Base-by-base conservation (phyloP, 2,329 filamentous ascomycete genomes). In the Fusarium austroafricanum region DNA sequence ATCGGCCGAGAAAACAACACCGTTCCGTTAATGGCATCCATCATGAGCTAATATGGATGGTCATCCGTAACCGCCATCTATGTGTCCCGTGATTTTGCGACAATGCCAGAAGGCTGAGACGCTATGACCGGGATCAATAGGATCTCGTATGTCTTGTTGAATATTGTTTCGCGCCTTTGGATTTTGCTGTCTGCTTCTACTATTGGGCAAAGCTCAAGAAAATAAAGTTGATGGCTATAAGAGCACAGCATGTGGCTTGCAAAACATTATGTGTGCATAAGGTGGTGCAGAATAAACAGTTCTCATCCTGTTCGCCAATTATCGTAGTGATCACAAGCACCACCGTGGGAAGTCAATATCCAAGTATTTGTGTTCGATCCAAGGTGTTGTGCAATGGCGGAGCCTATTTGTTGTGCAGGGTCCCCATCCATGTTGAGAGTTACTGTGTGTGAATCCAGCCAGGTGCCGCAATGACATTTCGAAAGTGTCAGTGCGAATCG, bases 1-100 rank as follows among this genome's bases (percentile, higher is more conserved):
- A 65, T 62, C 67, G 63, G 63, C 45, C 57, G 72, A 74, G 72
- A 72, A 72, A 74, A 74, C 72, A 74, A 73, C 62, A 70, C 72
- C 68, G 65, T 72, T 71, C 66, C 35, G 57, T 67, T 53, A 31
- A 52, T 52, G 56, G 52, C 46, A 37, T 60, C 59, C 65, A 64
- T 74, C 65, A 70, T 67, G 69, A 70, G 63, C 65, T 26, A 37
- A 42, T 46, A 52, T 60, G 60, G 15, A 33, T 58, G n/a, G 40
- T 51, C 56, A 64, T 66, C 55, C 54, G 47, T 65, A 70, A 70
- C 58, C 31, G 39, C 38, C 46, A 45, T 29, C 39, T 18, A 15
- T 55, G 49, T 65, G 63, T 66, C 69, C 65, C 59, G 65, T 74
- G 72, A 71, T 71, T 53, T 49, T 18, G 35, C 60, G 38, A 54